Conservation (phyloP, 768 basidiomycete genomes). For the Mycena venus region DNA sequence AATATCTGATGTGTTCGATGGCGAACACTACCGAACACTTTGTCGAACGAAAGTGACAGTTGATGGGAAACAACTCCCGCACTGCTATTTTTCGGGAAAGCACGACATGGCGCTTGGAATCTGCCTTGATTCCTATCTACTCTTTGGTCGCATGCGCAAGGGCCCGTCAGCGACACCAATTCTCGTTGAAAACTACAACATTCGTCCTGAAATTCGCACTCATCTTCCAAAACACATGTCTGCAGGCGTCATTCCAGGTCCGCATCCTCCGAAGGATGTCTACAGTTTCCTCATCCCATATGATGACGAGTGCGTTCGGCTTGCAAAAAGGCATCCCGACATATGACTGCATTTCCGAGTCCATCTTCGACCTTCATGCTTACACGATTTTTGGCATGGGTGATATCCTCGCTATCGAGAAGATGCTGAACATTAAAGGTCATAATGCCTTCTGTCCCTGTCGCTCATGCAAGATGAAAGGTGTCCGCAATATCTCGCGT, state of each 20-base stretch:
- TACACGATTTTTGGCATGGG: too few relatives aligned
- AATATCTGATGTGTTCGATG: too few relatives aligned
- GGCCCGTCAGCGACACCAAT: not conserved
- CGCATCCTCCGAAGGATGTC: not conserved
- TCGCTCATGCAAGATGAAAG: not conserved
- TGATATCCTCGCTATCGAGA: too few relatives aligned
- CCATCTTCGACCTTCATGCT: not conserved
- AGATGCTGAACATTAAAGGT: too few relatives aligned
- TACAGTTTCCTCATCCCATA: not conserved
- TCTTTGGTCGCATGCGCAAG: not conserved
- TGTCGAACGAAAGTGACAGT: too few relatives aligned
- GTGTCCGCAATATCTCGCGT: not conserved
- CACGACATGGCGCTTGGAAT: too few relatives aligned
- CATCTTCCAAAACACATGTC: too few relatives aligned
- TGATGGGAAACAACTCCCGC: too few relatives aligned
- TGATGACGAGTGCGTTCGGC: not conserved
- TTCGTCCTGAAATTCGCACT: too few relatives aligned
- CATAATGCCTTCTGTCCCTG: too few relatives aligned
- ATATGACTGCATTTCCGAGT: not conserved
- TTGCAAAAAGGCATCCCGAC: not conserved
- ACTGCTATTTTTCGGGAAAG: too few relatives aligned
- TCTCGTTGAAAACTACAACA: not conserved
- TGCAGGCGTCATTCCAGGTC: not conserved
- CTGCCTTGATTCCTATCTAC: not conserved
- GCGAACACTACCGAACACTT: too few relatives aligned